Evolutionary conservation across 1,284 basidiomycete species (phyloP).

Genomic region (Erythrobasidium hasegawianum): DNA sequence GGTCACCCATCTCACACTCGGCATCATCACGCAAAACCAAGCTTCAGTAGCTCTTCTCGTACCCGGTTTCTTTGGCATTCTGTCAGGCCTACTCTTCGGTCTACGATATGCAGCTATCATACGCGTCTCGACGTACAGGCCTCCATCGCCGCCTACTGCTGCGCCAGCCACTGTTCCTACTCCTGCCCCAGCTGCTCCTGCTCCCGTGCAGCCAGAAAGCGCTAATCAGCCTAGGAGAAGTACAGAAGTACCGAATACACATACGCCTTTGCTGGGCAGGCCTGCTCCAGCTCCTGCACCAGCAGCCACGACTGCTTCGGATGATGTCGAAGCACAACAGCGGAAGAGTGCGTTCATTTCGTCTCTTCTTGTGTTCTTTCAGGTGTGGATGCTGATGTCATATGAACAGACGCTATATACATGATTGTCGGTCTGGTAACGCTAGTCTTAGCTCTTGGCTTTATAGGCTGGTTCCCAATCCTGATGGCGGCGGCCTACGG

Average conservation of each 20-base stretch:
- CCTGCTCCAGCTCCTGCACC: conserved; percentile 3
- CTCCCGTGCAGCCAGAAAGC: conserved; percentile 2
- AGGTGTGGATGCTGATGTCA: background rate
- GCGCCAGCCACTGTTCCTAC: conserved; percentile 20
- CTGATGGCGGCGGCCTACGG: conserved; percentile 41
- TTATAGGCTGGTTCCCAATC: conserved; percentile 41
- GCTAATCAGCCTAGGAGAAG: background rate
- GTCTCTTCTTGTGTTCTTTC: background rate
- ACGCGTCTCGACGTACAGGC: conserved; percentile 38
- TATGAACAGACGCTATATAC: background rate
- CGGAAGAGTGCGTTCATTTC: conserved; percentile 2
- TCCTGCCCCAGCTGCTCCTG: conserved; percentile 20
- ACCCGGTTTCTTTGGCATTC: conserved; percentile 43
- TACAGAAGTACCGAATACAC: conserved; percentile 14
- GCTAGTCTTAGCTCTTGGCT: conserved; percentile 33
- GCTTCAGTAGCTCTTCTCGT: conserved; percentile 42
- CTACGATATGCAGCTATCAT: conserved; percentile 44
- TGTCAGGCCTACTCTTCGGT: conserved; percentile 45
- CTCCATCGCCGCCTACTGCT: conserved; percentile 7
- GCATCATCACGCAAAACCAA: conserved; percentile 40
- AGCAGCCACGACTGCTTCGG: background rate
- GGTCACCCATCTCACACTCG: conserved; percentile 41
- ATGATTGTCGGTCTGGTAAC: background rate
- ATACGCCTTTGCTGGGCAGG: conserved; percentile 14
- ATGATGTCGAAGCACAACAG: conserved; percentile 1